These are phyloP conservation scores for Solanum piurae DNA, from an alignment of 257 asterid species.

Conservation along the genomic window DNA sequence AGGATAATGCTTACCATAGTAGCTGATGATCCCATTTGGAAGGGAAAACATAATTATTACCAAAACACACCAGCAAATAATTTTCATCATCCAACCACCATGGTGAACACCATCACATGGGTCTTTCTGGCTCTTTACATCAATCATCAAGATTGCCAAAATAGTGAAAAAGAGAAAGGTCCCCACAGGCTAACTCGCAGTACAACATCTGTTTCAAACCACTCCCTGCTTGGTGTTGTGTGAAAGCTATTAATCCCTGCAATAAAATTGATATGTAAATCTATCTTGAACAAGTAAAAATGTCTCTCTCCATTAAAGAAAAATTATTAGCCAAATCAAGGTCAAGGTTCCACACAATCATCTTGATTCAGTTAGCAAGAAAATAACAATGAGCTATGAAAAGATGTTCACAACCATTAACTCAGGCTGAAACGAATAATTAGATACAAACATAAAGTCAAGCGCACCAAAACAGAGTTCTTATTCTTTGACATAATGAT, in stretches of 20 bases:
- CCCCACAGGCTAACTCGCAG: slow-evolving; percentile 87
- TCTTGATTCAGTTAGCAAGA: not conserved
- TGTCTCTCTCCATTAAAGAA: not conserved
- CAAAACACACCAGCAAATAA: slow-evolving; percentile 69
- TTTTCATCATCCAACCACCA: slow-evolving; percentile 90
- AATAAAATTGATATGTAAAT: not conserved
- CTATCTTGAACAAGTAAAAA: not conserved
- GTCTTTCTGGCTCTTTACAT: slow-evolving; percentile 79
- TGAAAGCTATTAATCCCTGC: slow-evolving; percentile 85
- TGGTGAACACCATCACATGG: slow-evolving; percentile 83
- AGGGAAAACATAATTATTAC: slow-evolving; percentile 81
- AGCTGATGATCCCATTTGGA: slow-evolving; percentile 75
- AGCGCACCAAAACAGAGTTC: not conserved
- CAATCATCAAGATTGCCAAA: slow-evolving; percentile 67
- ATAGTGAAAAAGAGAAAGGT: slow-evolving; percentile 81
- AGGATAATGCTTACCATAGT: slow-evolving; percentile 40
- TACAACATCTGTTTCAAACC: slow-evolving; percentile 95
- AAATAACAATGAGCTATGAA: not conserved
- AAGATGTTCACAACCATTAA: not conserved
- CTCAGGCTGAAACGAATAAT: not conserved
- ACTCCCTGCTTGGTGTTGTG: slow-evolving; percentile 81
- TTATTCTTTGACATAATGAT: not conserved
- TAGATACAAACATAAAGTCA: not conserved
- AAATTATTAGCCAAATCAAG: not conserved
- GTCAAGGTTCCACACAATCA: not conserved